Percentiles rank a stretch among this genome's conserved stretches.
phyloP scores from a whole-genome alignment of 768 basidiomycete genomes.

The Boletus barrowsii region DNA sequence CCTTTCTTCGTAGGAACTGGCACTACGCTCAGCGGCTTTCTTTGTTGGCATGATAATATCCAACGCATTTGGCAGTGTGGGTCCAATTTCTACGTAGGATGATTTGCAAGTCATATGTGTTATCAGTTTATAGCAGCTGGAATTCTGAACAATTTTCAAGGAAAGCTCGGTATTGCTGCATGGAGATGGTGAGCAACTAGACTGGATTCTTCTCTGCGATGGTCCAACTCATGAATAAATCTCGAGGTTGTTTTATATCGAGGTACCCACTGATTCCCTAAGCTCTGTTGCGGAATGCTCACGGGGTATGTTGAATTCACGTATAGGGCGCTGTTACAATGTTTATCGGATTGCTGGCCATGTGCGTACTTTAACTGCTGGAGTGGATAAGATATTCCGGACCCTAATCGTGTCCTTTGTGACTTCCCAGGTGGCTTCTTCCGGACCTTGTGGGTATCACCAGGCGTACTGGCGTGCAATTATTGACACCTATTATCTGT shows the following conservation, averaged over 20 bases:
- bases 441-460: slow-evolving; percentile 51
- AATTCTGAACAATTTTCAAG: slow-evolving; percentile 67
- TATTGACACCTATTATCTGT: too few species aligned
- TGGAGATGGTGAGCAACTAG: slow-evolving; percentile 59
- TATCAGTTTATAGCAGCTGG: slow-evolving; percentile 71
- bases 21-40: slow-evolving; percentile 58
- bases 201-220: not conserved
- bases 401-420: not conserved
- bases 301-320: not conserved
- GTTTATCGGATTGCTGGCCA: slow-evolving; percentile 50
- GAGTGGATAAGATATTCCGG: not conserved
- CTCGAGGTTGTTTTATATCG: slow-evolving; percentile 67
- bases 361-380: slow-evolving; percentile 33
- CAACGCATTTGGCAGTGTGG: slow-evolving; percentile 64
- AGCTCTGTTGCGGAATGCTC: too few species aligned
- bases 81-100: slow-evolving; percentile 15
- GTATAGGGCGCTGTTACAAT: slow-evolving; percentile 62
- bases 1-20: slow-evolving; percentile 46
- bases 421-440: slow-evolving; percentile 45
- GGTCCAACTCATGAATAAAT: not conserved
- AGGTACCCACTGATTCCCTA: slow-evolving; percentile 33
- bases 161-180: slow-evolving; percentile 59
- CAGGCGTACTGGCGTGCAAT: too few species aligned
- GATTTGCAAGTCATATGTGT: not conserved
- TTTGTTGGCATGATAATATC: slow-evolving; percentile 62